phyloP scores from a whole-genome alignment of 805 yeast genomes.

The Kluyveromyces lactis region DNA sequence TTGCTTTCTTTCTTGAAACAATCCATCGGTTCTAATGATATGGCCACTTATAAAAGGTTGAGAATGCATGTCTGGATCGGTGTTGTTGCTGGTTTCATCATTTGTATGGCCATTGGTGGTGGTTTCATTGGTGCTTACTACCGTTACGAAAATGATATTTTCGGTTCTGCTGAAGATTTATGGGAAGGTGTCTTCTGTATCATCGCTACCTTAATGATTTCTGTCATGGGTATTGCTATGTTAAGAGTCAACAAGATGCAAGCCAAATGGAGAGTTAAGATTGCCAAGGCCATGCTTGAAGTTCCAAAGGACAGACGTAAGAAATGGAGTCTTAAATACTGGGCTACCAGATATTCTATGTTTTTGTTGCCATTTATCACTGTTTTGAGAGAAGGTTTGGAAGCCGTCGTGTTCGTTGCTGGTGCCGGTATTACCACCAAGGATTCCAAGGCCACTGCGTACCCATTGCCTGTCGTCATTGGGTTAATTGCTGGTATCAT shows the following conservation, averaged over 20 bases:
- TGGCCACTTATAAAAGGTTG: constrained; percentile 49
- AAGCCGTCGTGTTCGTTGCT: constrained; percentile 92
- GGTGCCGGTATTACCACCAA: constrained; percentile 75
- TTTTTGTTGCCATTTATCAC: constrained; percentile 86
- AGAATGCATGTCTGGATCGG: constrained; percentile 86
- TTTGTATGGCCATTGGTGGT: constrained; percentile 81
- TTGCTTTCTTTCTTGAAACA: constrained; percentile 86
- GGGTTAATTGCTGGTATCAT: constrained; percentile 74
- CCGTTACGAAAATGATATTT: constrained; percentile 68
- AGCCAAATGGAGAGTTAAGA: constrained; percentile 93
- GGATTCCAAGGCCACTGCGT: constrained; percentile 53
- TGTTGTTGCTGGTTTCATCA: constrained; percentile 56
- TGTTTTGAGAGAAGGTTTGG: constrained; percentile 91
- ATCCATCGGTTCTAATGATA: constrained; percentile 56
- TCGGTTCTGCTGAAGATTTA: constrained; percentile 80
- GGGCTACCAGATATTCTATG: constrained; percentile 73
- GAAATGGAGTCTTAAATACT: constrained; percentile 45
- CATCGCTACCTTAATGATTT: constrained; percentile 81
- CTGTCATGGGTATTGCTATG: constrained; percentile 95
- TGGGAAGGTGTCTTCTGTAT: constrained; percentile 97
- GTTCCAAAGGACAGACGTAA: constrained; percentile 42
- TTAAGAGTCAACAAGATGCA: constrained; percentile 92
- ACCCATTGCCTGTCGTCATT: constrained; percentile 87
- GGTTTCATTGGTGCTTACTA: constrained; percentile 94
- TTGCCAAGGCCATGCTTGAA: constrained; percentile 73